These are phyloP conservation scores for Astrothelium macrocarpum DNA, from an alignment of 495 filamentous ascomycete species.

Conservation along the genomic window DNA sequence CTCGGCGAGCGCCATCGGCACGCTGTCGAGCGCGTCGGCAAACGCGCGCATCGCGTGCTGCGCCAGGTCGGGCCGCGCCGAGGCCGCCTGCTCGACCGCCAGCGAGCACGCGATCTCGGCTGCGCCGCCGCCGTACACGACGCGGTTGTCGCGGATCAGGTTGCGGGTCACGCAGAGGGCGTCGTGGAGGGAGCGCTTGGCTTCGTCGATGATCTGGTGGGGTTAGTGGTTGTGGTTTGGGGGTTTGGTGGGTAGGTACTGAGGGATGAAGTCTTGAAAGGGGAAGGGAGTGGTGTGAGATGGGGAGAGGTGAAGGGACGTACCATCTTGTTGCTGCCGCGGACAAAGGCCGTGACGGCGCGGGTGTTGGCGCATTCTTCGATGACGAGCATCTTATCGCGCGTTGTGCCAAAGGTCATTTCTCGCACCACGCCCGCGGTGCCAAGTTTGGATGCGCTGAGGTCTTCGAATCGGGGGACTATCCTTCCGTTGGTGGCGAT, in stretches of 20 bases:
- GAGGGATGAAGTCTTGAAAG: neutral
- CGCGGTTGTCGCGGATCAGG: slow-evolving; percentile 87
- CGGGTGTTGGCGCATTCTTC: slow-evolving; percentile 98
- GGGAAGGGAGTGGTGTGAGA: neutral
- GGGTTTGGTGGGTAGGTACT: neutral
- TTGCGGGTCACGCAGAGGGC: slow-evolving; percentile 97
- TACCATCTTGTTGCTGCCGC: slow-evolving; percentile 96
- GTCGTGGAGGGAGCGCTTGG: slow-evolving; percentile 93
- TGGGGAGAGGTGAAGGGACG: neutral
- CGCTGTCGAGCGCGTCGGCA: slow-evolving; percentile 82
- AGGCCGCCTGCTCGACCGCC: slow-evolving; percentile 85
- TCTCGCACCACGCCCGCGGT: slow-evolving; percentile 83
- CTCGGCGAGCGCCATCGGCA: slow-evolving; percentile 94
- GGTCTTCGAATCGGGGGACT: slow-evolving; percentile 92
- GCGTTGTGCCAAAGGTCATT: slow-evolving; percentile 91
- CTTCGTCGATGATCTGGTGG: slow-evolving; percentile 92
- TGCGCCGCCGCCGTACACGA: slow-evolving; percentile 97
- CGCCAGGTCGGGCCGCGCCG: slow-evolving; percentile 78
- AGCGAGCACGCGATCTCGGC: slow-evolving; percentile 97
- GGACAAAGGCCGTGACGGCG: slow-evolving; percentile 89
- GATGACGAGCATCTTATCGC: slow-evolving; percentile 99
- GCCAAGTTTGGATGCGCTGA: slow-evolving; percentile 82
- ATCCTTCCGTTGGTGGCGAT: slow-evolving; percentile 98
- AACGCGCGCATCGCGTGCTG: slow-evolving; percentile 99
- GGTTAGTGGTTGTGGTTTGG: neutral